Percentiles rank a stretch among this genome's conserved stretches.
Conservation (phyloP, 257 asterid genomes). For the Penstemon eatonii region DNA sequence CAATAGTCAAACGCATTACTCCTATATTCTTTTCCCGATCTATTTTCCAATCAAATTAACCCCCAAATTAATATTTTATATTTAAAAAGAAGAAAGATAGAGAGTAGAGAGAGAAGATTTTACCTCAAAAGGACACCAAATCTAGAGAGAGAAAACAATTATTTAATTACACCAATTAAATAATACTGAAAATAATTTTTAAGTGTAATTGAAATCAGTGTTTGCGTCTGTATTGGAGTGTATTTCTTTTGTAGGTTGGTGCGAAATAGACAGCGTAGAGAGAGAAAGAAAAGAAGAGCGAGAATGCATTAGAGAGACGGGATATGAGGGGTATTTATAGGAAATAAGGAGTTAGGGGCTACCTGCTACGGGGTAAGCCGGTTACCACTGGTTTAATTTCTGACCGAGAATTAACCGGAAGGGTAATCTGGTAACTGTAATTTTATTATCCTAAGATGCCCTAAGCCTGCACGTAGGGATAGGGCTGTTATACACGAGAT, state of each 20-base stretch:
- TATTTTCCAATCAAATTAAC: constrained; percentile 29
- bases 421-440: constrained; percentile 30
- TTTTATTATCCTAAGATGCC: constrained; percentile 19
- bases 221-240: neutral
- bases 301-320: constrained; percentile 26
- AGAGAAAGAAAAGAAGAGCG: constrained; percentile 13
- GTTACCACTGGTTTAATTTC: constrained; percentile 37
- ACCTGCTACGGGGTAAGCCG: constrained; percentile 43
- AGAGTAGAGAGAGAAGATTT: constrained; percentile 32
- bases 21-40: constrained; percentile 30
- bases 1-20: constrained; percentile 33
- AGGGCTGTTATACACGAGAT: neutral
- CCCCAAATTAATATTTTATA: constrained; percentile 23
- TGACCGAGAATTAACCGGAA: constrained; percentile 42
- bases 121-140: constrained; percentile 55
- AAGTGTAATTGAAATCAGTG: constrained; percentile 25
- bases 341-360: constrained; percentile 35
- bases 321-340: constrained; percentile 67
- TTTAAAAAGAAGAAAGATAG: constrained; percentile 23
- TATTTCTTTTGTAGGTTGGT: constrained; percentile 22
- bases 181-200: constrained; percentile 19
- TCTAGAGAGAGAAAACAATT: constrained; percentile 49
- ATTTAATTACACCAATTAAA: constrained; percentile 18
- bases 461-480: constrained; percentile 13
- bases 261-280: constrained; percentile 29